Evolutionary conservation across 2,329 filamentous ascomycete species (phyloP).

Genomic region (Fusarium anthophilum): DNA sequence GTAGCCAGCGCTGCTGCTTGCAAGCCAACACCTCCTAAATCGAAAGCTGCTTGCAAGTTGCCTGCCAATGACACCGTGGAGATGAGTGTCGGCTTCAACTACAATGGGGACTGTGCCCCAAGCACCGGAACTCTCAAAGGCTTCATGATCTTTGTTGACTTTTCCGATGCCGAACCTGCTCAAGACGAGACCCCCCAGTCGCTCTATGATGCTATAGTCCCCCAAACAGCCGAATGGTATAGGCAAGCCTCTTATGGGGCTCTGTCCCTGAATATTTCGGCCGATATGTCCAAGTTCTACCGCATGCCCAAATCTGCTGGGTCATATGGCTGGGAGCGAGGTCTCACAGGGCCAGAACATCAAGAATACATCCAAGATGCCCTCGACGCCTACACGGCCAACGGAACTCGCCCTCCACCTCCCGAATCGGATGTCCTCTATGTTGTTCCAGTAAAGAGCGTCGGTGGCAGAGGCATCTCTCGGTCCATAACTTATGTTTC

Average conservation of each 20-base stretch:
- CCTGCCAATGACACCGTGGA: background rate
- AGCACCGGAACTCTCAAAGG: conserved; percentile 44
- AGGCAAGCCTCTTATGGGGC: conserved; percentile 40
- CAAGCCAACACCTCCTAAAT: background rate
- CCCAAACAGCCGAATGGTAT: conserved; percentile 30
- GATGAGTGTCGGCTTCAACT: background rate
- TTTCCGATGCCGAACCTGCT: conserved; percentile 39
- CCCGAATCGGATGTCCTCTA: conserved; percentile 29
- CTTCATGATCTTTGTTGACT: conserved; percentile 52
- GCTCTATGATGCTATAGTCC: conserved; percentile 32
- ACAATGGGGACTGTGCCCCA: conserved; percentile 43
- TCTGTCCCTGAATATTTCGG: conserved; percentile 35
- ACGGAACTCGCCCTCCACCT: conserved; percentile 5
- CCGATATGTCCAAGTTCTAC: conserved; percentile 37
- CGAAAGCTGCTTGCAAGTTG: conserved; percentile 1
- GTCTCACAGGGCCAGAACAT: conserved; percentile 13
- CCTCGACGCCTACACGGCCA: conserved; percentile 22
- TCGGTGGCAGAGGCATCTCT: background rate
- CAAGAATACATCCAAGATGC: conserved; percentile 30
- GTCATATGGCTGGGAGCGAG: conserved; percentile 39
- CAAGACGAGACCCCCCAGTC: conserved; percentile 38
- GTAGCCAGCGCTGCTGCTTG: background rate
- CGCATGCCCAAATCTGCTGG: conserved; percentile 42
- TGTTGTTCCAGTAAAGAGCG: conserved; percentile 21
- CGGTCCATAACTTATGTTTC: conserved; percentile 10